These are phyloP conservation scores for Hortaea werneckii DNA, from an alignment of 2,329 filamentous ascomycete species.

Conservation along the genomic window DNA sequence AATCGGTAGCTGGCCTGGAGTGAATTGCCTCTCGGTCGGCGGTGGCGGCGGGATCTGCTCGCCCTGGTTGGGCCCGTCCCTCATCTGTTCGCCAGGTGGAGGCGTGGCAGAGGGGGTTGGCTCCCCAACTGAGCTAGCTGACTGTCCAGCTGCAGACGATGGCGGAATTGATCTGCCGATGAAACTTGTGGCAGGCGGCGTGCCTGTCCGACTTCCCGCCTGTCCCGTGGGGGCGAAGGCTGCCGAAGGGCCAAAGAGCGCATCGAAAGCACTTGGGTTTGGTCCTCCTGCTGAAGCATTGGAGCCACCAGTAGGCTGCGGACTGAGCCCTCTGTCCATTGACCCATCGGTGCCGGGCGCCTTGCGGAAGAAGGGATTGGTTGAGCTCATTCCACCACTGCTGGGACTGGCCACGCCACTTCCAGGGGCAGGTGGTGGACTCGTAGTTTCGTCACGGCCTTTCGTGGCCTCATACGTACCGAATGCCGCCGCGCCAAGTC, in stretches of 20 bases:
- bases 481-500: constrained; percentile 7
- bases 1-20: constrained; percentile 65
- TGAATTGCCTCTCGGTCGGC: constrained; percentile 66
- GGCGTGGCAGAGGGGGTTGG: constrained; percentile 54
- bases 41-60: constrained; percentile 53
- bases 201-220: constrained; percentile 15
- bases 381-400: constrained; percentile 39
- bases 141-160: constrained; percentile 11
- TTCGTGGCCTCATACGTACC: constrained; percentile 5
- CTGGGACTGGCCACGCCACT: constrained; percentile 15
- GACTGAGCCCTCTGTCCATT: constrained; percentile 15
- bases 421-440: constrained; percentile 7
- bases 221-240: constrained; percentile 25
- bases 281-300: constrained; percentile 10
- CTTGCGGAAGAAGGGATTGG: constrained; percentile 88
- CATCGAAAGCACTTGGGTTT: constrained; percentile 27
- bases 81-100: constrained; percentile 40
- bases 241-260: constrained; percentile 32
- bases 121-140: constrained; percentile 20
- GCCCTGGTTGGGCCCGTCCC: constrained; percentile 41
- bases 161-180: constrained; percentile 11
- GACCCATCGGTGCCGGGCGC: constrained; percentile 23
- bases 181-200: constrained; percentile 24
- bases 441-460: not conserved
- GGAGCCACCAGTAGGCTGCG: constrained; percentile 7